Evolutionary conservation across 352 stramenopile genomes (phyloP).

Genomic region (Pseudoperonospora humuli): DNA sequence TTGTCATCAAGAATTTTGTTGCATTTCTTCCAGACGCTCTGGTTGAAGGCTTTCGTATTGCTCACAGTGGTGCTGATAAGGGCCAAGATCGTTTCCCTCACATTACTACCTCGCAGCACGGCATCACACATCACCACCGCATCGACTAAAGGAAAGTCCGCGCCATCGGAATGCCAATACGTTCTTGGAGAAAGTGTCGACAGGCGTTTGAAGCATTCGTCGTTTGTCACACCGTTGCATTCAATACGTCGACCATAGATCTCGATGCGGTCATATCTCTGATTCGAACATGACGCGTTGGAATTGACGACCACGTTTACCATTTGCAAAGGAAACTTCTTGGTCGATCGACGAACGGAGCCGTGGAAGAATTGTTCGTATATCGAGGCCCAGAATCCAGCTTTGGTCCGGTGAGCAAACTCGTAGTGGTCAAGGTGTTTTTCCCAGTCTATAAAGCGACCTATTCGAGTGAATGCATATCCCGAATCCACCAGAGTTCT

Average conservation of each 20-base stretch:
- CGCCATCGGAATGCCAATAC: constrained; percentile 15
- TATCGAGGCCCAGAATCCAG: constrained; percentile 11
- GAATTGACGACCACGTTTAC: constrained; percentile 18
- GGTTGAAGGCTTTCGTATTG: constrained; percentile 14
- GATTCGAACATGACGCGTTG: constrained; percentile 15
- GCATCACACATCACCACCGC: constrained; percentile 21
- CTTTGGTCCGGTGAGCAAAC: constrained; percentile 7
- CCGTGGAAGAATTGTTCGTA: constrained; percentile 17
- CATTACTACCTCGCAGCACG: constrained; percentile 9
- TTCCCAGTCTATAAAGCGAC: constrained; percentile 7
- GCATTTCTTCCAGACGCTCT: constrained; percentile 7
- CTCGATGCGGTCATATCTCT: constrained; percentile 22
- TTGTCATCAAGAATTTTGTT: constrained; percentile 16
- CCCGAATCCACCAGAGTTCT: constrained; percentile 14
- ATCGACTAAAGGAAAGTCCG: constrained; percentile 11
- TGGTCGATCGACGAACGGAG: constrained; percentile 10
- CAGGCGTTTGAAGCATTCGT: constrained; percentile 13
- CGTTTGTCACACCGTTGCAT: constrained; percentile 3
- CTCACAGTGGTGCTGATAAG: constrained; percentile 11
- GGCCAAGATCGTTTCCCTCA: constrained; percentile 17
- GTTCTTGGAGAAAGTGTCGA: constrained; percentile 1
- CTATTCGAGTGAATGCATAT: constrained; percentile 17
- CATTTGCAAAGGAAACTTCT: constrained; percentile 11
- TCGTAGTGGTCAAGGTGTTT: constrained; percentile 5
- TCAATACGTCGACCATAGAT: constrained; percentile 4